Evolutionary conservation across 495 filamentous ascomycete genomes (phyloP).

Genomic region (Aspergillus nanangensis): DNA sequence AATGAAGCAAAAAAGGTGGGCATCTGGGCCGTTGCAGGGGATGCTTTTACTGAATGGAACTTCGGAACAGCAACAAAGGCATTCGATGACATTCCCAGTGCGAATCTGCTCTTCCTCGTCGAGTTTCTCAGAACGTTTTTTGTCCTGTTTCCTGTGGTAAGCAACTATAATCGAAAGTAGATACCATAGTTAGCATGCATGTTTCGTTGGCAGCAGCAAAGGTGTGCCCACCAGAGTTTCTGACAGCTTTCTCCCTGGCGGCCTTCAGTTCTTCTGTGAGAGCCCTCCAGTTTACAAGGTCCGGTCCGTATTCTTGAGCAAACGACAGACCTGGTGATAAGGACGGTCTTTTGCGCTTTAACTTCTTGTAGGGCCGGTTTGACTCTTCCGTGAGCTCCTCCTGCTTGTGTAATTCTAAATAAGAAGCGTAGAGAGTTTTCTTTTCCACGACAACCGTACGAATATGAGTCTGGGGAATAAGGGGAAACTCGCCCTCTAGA

Average conservation of each 20-base stretch:
- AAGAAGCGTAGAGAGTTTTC: constrained; percentile 13
- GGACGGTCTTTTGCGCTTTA: no score
- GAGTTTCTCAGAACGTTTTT: constrained; percentile 38
- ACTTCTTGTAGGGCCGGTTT: not conserved
- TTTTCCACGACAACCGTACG: constrained; percentile 9
- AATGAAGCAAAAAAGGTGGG: constrained; percentile 65
- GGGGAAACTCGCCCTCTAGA: constrained; percentile 10
- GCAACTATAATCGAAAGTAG: constrained; percentile 3
- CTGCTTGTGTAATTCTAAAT: constrained; percentile 7
- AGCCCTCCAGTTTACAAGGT: no score
- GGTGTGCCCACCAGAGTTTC: no score
- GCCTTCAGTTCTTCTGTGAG: no score
- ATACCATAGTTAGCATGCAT: no score
- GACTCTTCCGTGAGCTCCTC: not conserved
- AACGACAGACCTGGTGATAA: no score
- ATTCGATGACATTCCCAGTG: constrained; percentile 48
- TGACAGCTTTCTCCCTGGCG: no score
- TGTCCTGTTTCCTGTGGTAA: constrained; percentile 28
- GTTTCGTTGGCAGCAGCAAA: no score
- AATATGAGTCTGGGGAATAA: constrained; percentile 9
- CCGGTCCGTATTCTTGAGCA: no score
- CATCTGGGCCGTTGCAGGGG: constrained; percentile 54
- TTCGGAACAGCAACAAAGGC: constrained; percentile 67
- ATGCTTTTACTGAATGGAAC: constrained; percentile 61
- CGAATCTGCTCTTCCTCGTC: constrained; percentile 39